phyloP scores from a whole-genome alignment of 1,284 basidiomycete species.

The Ustilago shanxiensis region DNA sequence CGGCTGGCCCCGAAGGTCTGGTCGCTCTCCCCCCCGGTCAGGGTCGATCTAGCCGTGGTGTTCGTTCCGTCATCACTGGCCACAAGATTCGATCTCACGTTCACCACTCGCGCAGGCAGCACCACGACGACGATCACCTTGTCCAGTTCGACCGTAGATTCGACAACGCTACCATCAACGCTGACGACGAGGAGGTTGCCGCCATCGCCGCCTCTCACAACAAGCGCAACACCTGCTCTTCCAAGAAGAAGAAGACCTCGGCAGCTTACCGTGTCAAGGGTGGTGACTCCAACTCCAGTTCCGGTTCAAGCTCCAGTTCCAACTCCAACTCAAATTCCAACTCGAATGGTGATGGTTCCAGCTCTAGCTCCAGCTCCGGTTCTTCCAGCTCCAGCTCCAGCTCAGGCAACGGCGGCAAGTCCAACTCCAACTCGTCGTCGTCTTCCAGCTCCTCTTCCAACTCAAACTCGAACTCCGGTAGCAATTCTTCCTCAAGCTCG shows the following conservation, averaged over 20 bases:
- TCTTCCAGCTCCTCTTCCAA: slow-evolving; percentile 24
- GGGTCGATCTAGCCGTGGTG: slow-evolving; percentile 43
- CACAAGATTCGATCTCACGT: slow-evolving; percentile 54
- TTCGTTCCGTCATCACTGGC: slow-evolving; percentile 55
- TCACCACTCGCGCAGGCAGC: slow-evolving; percentile 48
- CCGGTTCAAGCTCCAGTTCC: slow-evolving; percentile 2
- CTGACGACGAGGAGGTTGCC: slow-evolving; percentile 35
- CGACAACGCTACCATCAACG: slow-evolving; percentile 40
- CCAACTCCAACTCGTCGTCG: slow-evolving; percentile 17
- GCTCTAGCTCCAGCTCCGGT: slow-evolving; percentile 21
- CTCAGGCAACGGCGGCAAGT: slow-evolving; percentile 10
- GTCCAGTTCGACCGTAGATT: slow-evolving; percentile 22
- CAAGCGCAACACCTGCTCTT: slow-evolving; percentile 46
- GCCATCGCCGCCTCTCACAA: slow-evolving; percentile 31
- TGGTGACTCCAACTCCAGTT: slow-evolving; percentile 16
- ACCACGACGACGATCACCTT: slow-evolving; percentile 22
- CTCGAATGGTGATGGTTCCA: slow-evolving; percentile 7
- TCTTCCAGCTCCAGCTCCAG: slow-evolving; percentile 14
- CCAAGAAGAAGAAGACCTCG: slow-evolving; percentile 28
- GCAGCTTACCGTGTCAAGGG: slow-evolving; percentile 29
- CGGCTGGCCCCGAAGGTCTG: slow-evolving; percentile 30
- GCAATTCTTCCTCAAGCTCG: slow-evolving; percentile 14
- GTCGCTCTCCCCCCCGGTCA: slow-evolving; percentile 48
- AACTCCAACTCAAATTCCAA: slow-evolving; percentile 12
- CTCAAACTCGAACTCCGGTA: slow-evolving; percentile 17